phyloP scores from a whole-genome alignment of 108 stramenopile genomes.

The Schizochytrium sp. region DNA sequence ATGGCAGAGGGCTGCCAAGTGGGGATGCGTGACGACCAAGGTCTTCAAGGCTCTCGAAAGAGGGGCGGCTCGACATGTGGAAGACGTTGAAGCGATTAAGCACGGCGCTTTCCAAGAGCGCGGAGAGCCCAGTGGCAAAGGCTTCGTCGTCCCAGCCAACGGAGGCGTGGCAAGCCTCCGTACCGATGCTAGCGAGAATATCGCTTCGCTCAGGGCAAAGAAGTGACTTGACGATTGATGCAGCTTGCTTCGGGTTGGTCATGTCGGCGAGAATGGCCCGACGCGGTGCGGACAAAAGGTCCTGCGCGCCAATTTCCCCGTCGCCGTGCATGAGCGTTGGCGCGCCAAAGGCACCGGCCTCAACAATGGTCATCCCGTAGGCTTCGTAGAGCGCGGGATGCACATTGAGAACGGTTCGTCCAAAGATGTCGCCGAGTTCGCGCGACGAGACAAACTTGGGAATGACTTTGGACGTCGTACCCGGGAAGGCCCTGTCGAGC shows the following conservation, averaged over 20 bases:
- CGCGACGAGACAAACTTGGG: background rate
- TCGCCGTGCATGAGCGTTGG: background rate
- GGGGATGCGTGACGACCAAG: no score
- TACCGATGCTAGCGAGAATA: background rate
- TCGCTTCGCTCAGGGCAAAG: background rate
- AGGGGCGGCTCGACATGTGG: background rate
- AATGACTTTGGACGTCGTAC: background rate
- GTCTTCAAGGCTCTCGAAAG: no score
- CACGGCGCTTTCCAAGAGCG: background rate
- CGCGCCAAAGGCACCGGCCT: constrained; percentile 11
- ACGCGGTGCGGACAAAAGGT: background rate
- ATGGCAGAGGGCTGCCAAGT: no score
- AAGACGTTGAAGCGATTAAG: background rate
- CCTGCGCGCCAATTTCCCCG: background rate
- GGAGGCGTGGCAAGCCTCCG: background rate
- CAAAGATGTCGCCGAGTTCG: background rate
- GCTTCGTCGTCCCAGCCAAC: background rate
- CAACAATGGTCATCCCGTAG: constrained; percentile 8
- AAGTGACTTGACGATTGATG: background rate
- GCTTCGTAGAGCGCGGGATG: constrained; percentile 8
- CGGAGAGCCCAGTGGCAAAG: background rate
- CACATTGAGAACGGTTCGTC: background rate
- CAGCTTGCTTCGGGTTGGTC: background rate
- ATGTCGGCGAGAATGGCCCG: background rate
- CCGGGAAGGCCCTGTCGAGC: background rate